A percentile compares a stretch with the other conserved stretches of the same genome.
Conservation (phyloP, 2,329 filamentous ascomycete species). For the Cytospora paraplurivora region DNA sequence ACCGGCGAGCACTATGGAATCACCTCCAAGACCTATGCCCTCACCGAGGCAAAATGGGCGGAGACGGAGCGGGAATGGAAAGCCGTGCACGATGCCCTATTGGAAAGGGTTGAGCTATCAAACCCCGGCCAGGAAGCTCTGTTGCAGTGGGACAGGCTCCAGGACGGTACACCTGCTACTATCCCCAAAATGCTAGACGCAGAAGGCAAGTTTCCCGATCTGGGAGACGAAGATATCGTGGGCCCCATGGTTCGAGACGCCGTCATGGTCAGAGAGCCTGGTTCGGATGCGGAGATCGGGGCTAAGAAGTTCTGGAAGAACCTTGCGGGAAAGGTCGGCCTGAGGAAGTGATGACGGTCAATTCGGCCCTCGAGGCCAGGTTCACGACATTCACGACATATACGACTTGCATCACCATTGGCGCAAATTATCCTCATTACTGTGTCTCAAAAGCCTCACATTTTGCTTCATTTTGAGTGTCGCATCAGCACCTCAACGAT, state of each 20-base stretch:
- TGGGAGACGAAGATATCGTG: slow-evolving; percentile 90
- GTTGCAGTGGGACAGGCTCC: slow-evolving; percentile 42
- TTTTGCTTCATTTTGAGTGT: neutral
- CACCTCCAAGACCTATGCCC: slow-evolving; percentile 83
- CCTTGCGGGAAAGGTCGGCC: slow-evolving; percentile 49
- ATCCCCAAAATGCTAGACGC: slow-evolving; percentile 71
- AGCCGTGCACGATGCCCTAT: slow-evolving; percentile 65
- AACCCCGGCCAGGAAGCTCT: slow-evolving; percentile 35
- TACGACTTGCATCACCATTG: slow-evolving; percentile 24
- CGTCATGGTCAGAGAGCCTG: slow-evolving; percentile 51
- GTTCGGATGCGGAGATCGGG: slow-evolving; percentile 44
- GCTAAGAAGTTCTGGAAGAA: slow-evolving; percentile 51
- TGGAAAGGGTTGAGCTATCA: slow-evolving; percentile 51
- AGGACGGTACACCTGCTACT: slow-evolving; percentile 61
- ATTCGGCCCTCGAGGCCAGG: slow-evolving; percentile 6
- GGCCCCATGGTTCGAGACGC: slow-evolving; percentile 78
- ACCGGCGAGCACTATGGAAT: slow-evolving; percentile 88
- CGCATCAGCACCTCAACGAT: slow-evolving; percentile 4
- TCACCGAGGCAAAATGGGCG: slow-evolving; percentile 89
- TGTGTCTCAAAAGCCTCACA: neutral
- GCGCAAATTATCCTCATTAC: slow-evolving; percentile 2
- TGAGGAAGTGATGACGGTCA: slow-evolving; percentile 35
- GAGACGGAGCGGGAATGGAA: slow-evolving; percentile 78
- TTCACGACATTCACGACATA: slow-evolving; percentile 20
- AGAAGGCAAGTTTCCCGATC: slow-evolving; percentile 82